phyloP scores from a whole-genome alignment of 805 yeast genomes.

The Candida sonorensis region DNA sequence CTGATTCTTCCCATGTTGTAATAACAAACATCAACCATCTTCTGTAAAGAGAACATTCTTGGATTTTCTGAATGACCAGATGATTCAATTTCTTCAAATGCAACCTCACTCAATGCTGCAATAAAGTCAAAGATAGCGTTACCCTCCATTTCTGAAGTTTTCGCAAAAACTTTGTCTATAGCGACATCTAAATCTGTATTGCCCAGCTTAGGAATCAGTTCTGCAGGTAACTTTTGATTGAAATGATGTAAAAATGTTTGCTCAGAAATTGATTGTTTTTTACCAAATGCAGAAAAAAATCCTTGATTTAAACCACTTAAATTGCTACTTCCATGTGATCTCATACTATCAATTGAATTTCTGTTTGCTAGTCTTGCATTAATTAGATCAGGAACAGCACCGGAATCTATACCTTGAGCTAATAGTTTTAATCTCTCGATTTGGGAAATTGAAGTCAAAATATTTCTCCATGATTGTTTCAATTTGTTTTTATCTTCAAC shows the following conservation, averaged over 20 bases:
- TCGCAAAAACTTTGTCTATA: constrained; percentile 82
- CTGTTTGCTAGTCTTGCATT: constrained; percentile 63
- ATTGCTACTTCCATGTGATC: constrained; percentile 33
- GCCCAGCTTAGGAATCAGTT: constrained; percentile 49
- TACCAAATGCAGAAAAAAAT: constrained; percentile 50
- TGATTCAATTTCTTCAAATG: constrained; percentile 85
- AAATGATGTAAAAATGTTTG: constrained; percentile 64
- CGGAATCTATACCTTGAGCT: constrained; percentile 81
- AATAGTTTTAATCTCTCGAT: constrained; percentile 84
- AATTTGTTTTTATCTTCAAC: constrained; percentile 72
- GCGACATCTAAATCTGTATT: constrained; percentile 70
- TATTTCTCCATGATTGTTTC: constrained; percentile 75
- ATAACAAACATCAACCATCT: constrained; percentile 95
- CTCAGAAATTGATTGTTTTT: constrained; percentile 51
- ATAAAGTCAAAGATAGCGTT: constrained; percentile 84
- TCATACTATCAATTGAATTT: constrained; percentile 45
- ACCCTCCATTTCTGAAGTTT: constrained; percentile 72
- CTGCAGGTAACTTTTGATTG: constrained; percentile 58
- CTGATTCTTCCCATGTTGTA: constrained; percentile 96
- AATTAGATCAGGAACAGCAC: constrained; percentile 77
- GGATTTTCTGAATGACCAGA: constrained; percentile 80
- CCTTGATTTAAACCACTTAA: constrained; percentile 27
- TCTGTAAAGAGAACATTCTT: constrained; percentile 86
- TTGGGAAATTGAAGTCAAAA: constrained; percentile 78
- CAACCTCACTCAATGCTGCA: constrained; percentile 76